A percentile compares a stretch with the other conserved stretches of the same genome.
Conservation (phyloP, 495 filamentous ascomycete species). For the Aspergillus biplanus region DNA sequence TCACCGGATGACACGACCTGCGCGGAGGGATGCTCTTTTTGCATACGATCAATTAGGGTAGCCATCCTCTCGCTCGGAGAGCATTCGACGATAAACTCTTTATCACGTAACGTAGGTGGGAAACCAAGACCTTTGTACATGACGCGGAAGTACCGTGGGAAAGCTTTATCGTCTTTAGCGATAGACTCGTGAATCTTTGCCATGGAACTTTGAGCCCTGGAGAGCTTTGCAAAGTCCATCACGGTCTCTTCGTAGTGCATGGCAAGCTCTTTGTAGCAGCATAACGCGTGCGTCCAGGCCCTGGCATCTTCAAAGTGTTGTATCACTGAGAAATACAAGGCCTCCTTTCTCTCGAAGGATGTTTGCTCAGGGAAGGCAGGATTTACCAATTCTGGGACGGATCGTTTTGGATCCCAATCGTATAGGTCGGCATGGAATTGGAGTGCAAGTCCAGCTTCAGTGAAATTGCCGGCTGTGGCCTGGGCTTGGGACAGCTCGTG, state of each 20-base stretch:
- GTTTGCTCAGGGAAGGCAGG: constrained; percentile 82
- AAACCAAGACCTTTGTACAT: constrained; percentile 92
- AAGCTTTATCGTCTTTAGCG: constrained; percentile 72
- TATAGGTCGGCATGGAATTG: constrained; percentile 92
- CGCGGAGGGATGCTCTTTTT: constrained; percentile 85
- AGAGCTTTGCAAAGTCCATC: constrained; percentile 91
- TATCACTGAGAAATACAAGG: constrained; percentile 91
- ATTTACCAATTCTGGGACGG: constrained; percentile 68
- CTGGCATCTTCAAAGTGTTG: constrained; percentile 90
- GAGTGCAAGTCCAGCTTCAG: constrained; percentile 89
- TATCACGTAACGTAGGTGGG: constrained; percentile 76
- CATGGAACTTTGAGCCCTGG: constrained; percentile 86
- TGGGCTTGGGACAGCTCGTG: constrained; percentile 88
- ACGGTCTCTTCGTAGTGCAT: constrained; percentile 84
- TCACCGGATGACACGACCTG: constrained; percentile 75
- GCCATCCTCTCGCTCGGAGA: constrained; percentile 73
- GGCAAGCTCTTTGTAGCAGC: constrained; percentile 88
- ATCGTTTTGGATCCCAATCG: constrained; percentile 78
- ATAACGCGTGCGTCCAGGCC: constrained; percentile 89
- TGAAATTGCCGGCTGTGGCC: constrained; percentile 72
- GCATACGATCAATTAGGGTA: constrained; percentile 89
- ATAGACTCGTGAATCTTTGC: constrained; percentile 91
- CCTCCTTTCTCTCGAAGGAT: constrained; percentile 90
- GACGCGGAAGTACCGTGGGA: constrained; percentile 90
- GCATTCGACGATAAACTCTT: constrained; percentile 91